Percentiles rank a stretch among this genome's conserved stretches.
These are phyloP conservation scores for Penicillium sclerotigenum DNA, from an alignment of 2,329 filamentous ascomycete genomes.

Conservation along the genomic window DNA sequence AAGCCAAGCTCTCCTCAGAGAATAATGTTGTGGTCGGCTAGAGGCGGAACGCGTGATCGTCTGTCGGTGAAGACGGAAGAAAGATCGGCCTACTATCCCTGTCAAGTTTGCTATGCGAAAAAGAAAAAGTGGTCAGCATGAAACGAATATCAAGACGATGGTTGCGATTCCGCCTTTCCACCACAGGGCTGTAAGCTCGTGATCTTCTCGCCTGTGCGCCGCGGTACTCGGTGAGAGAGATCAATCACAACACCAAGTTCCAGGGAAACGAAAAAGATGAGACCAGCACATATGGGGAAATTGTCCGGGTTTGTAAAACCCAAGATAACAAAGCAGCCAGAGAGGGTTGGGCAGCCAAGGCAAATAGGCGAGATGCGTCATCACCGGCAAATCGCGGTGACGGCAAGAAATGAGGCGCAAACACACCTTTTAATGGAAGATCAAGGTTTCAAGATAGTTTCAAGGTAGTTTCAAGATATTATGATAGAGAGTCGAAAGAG, in stretches of 20 bases:
- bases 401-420: neutral
- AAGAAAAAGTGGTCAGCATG: slow-evolving; percentile 12
- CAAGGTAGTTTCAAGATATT: neutral
- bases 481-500: neutral
- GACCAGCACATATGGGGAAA: neutral
- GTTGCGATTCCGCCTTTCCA: neutral
- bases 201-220: neutral
- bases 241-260: neutral
- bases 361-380: slow-evolving; percentile 1
- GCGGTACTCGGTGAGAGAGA: neutral
- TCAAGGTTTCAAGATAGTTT: neutral
- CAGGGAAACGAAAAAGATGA: neutral
- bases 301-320: neutral
- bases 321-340: neutral
- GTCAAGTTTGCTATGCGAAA: slow-evolving; percentile 3
- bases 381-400: slow-evolving; percentile 1
- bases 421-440: neutral
- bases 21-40: slow-evolving; percentile 13
- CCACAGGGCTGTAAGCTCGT: neutral
- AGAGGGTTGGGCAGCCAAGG: slow-evolving; percentile 1
- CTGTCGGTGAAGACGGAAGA: neutral
- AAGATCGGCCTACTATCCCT: neutral
- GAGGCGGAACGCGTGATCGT: slow-evolving; percentile 13
- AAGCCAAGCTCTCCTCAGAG: neutral
- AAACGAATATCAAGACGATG: neutral